Evolutionary conservation across 2,329 filamentous ascomycete genomes (phyloP).

Genomic region (Diplodia mutila): DNA sequence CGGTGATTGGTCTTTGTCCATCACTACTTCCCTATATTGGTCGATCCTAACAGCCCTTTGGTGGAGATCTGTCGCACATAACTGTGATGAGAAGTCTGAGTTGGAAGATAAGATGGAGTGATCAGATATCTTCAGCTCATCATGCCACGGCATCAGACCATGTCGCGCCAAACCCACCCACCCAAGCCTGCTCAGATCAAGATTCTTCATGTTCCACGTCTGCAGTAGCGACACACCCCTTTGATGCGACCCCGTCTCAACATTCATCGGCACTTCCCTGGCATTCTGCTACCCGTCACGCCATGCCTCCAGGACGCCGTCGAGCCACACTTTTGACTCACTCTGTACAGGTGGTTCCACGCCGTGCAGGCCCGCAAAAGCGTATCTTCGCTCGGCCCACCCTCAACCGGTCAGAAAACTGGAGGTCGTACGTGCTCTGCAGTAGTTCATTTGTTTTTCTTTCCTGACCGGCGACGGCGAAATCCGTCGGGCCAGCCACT

Average conservation of each 20-base stretch:
- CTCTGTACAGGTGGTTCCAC: background rate
- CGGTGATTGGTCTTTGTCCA: background rate
- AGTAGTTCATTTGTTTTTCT: background rate
- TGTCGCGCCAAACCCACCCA: constrained; percentile 1
- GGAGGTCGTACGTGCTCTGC: background rate
- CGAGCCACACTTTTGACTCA: background rate
- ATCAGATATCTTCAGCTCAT: background rate
- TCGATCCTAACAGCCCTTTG: background rate
- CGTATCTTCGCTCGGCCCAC: background rate
- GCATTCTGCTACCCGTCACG: background rate
- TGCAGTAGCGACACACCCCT: background rate
- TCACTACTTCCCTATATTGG: background rate
- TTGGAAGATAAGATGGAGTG: constrained; percentile 4
- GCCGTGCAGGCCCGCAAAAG: background rate
- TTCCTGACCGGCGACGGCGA: background rate
- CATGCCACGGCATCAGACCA: background rate
- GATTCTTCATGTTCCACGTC: background rate
- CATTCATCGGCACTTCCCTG: background rate
- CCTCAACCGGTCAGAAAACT: background rate
- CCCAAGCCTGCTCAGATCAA: background rate
- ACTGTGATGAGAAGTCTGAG: background rate
- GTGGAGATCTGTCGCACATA: background rate
- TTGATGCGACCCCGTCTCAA: background rate
- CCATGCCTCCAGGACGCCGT: background rate
- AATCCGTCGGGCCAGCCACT: background rate